Base-by-base conservation (phyloP, 1,284 basidiomycete species). In the Caloboletus firmus region DNA sequence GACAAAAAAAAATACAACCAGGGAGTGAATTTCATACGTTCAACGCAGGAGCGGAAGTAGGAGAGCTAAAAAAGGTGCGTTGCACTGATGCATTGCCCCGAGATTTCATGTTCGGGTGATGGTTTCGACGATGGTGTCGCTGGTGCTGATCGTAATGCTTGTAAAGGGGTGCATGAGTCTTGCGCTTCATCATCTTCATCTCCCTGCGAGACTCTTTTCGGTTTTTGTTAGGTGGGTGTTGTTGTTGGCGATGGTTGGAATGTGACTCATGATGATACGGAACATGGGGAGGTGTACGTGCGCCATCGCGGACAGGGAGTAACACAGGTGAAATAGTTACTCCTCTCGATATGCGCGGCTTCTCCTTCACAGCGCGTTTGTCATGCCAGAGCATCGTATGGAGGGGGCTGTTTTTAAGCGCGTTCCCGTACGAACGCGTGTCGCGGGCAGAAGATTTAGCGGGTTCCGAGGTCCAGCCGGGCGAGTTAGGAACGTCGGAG, bases 31-130 rank as follows among this genome's bases (percentile, higher is more conserved):
- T 47, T 72, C 55, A 74, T 61, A 68, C 60, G 63, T 72, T 70
- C 50, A 72, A 49, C 8, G 56, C 41, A 7, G 71, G 67, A 50
- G 60, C 64, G 2, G 65, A 66, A 49, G 59, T 61, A 30, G 74
- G 65, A 18, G 74, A 74, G 34, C 70, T 72, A 57, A 78, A 77
- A 58, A 75, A 79, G 20, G 72, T 73, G 56, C 87, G 80, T 69
- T 90, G 87, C 64, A 77, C 70, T 48, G 84, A 79, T 55, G 77
- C 76, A 40, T 79, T 76, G 57, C 81, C 76, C 40, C 87, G 79
- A 50, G 75, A 75, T 73, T 87, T 90, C 63, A 74, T 72, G 63
- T 90, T 90, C 18, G 87, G 85, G 64, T 86, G 84, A 62, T 80
- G 73, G 40, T 76, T 61, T 50, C 73, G 68, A 48, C 62, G 63